phyloP scores from a whole-genome alignment of 208 protist genomes.

The Tetramitus jugosus region DNA sequence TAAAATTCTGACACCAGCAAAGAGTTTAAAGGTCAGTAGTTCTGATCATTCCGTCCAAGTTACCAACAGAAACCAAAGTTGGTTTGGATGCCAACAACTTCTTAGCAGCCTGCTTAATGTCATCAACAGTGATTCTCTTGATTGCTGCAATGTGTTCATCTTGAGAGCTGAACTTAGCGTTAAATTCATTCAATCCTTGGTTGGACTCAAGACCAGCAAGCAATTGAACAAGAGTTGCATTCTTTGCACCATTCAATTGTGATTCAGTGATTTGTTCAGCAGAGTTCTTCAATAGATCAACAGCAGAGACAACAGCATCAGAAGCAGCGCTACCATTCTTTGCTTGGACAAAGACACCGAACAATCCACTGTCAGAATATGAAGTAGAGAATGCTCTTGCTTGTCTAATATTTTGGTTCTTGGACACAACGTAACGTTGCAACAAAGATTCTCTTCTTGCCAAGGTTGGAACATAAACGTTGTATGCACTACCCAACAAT shows the following conservation, averaged over 20 bases:
- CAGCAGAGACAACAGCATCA: not conserved
- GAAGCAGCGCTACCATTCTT: not conserved
- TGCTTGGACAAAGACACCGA: not conserved
- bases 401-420: not conserved
- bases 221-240: not conserved
- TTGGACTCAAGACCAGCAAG: not conserved
- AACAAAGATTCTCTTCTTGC: not conserved
- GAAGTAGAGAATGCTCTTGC: not conserved
- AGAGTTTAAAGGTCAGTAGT: not conserved
- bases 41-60: not conserved
- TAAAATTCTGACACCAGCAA: no score
- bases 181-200: not conserved
- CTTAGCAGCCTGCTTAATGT: not conserved
- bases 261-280: not conserved
- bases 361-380: slow-evolving; percentile 22
- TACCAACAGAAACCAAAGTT: slow-evolving; percentile 7
- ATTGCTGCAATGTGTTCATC: not conserved
- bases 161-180: not conserved
- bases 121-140: not conserved
- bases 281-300: not conserved
- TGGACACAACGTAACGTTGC: not conserved
- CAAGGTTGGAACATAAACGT: not conserved
- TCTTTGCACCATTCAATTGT: not conserved
- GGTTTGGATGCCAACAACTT: not conserved
- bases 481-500: not conserved